Conservation (phyloP, 139 green algal species). For the Picochlorum costavermella region DNA sequence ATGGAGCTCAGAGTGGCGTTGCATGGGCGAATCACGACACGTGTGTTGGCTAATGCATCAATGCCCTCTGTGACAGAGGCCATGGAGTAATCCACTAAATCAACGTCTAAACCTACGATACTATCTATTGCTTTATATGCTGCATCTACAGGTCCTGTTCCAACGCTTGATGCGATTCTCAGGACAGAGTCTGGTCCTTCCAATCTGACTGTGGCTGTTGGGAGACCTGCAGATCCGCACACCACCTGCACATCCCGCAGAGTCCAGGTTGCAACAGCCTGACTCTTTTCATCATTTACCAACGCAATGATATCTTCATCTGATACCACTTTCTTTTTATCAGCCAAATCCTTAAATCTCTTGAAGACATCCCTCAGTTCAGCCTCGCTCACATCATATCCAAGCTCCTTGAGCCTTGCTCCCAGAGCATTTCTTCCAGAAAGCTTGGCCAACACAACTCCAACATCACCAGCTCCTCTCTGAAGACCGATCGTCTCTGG, state of each 20-base stretch:
- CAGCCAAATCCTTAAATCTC: slow-evolving; percentile 86
- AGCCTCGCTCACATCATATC: slow-evolving; percentile 62
- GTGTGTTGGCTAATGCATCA: slow-evolving; percentile 79
- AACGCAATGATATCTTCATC: slow-evolving; percentile 95
- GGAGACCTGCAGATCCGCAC: slow-evolving; percentile 90
- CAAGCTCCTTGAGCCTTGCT: slow-evolving; percentile 66
- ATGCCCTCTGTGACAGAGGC: slow-evolving; percentile 90
- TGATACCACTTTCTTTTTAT: slow-evolving; percentile 88
- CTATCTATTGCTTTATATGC: slow-evolving; percentile 89
- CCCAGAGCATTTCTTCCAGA: slow-evolving; percentile 74
- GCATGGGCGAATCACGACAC: slow-evolving; percentile 63
- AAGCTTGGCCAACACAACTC: slow-evolving; percentile 83
- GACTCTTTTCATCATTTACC: slow-evolving; percentile 77
- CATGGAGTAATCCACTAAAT: slow-evolving; percentile 81
- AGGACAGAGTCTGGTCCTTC: slow-evolving; percentile 75
- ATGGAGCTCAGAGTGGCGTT: slow-evolving; percentile 22
- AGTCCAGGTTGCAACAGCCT: slow-evolving; percentile 69
- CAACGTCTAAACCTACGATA: slow-evolving; percentile 60
- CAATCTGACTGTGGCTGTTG: slow-evolving; percentile 92
- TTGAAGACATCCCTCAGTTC: slow-evolving; percentile 90
- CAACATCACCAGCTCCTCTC: slow-evolving; percentile 57
- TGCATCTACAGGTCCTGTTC: slow-evolving; percentile 89
- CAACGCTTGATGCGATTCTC: slow-evolving; percentile 58
- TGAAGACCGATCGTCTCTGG: slow-evolving; percentile 90
- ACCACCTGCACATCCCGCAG: slow-evolving; percentile 92